Conservation (phyloP, 805 yeast species). For the Barnettozyma sp. region DNA sequence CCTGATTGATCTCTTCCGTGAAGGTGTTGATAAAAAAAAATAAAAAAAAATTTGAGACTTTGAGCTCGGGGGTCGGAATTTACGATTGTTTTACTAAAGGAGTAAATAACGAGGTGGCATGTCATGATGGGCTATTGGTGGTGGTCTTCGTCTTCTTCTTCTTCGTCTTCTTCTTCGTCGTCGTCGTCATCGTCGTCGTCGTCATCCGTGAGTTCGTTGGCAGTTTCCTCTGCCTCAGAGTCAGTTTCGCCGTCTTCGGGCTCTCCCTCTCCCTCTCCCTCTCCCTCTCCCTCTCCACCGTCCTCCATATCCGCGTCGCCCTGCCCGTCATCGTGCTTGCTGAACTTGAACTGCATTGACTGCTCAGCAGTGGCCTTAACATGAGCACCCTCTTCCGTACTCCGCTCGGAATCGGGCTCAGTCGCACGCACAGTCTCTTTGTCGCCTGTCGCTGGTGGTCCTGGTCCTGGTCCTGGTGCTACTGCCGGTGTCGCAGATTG, state of each 20-base stretch:
- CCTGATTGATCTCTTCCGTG: too few relatives aligned
- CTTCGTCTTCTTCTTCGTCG: slow-evolving; percentile 7
- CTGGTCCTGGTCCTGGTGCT: too few relatives aligned
- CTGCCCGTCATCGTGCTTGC: slow-evolving; percentile 1
- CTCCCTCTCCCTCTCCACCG: not conserved
- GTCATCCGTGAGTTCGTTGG: slow-evolving; percentile 6
- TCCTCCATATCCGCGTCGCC: slow-evolving; percentile 4
- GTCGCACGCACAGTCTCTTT: not conserved
- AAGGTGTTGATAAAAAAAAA: too few relatives aligned
- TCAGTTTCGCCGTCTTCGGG: slow-evolving; percentile 4
- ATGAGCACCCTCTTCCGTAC: too few relatives aligned
- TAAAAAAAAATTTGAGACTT: too few relatives aligned
- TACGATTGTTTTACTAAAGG: too few relatives aligned
- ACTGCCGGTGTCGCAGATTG: too few relatives aligned
- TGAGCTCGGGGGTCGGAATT: too few relatives aligned
- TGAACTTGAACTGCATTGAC: slow-evolving; percentile 11
- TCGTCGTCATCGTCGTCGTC: slow-evolving; percentile 7
- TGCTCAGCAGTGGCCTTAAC: slow-evolving; percentile 1
- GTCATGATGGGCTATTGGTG: too few relatives aligned
- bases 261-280: slow-evolving; percentile 3
- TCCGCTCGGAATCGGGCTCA: too few relatives aligned
- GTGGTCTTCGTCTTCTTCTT: slow-evolving; percentile 4
- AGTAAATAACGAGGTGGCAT: too few relatives aligned
- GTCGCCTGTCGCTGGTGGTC: not conserved
- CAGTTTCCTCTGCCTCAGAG: slow-evolving; percentile 7